Evolutionary conservation across 495 filamentous ascomycete genomes (phyloP).

Genomic region (Penicillium taxi): DNA sequence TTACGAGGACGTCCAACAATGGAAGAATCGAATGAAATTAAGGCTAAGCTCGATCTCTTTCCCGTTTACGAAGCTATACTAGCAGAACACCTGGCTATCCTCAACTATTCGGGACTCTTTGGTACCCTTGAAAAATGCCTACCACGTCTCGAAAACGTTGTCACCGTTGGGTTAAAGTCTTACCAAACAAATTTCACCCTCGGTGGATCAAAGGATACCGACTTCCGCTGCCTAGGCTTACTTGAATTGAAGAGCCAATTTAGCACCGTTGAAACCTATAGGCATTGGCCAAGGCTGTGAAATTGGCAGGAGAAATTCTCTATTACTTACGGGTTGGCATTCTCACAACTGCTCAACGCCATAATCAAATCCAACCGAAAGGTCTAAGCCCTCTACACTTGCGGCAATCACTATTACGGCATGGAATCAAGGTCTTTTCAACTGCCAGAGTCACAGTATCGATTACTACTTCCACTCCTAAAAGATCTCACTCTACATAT

Average conservation of each 20-base stretch:
- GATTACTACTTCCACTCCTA: not conserved
- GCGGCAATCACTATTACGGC: constrained; percentile 1
- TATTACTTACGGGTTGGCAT: constrained; percentile 2
- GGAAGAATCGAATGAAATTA: not conserved
- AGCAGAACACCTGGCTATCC: not conserved
- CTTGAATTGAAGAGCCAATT: constrained; percentile 3
- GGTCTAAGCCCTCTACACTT: constrained; percentile 1
- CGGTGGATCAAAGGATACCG: not conserved
- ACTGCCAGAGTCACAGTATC: constrained; percentile 2
- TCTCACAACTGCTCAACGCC: constrained; percentile 1
- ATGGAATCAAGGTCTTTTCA: not conserved
- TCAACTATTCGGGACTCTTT: not conserved
- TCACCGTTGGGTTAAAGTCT: not conserved
- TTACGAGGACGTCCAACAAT: constrained; percentile 1
- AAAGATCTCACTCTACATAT: constrained; percentile 2
- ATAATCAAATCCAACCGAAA: constrained; percentile 2
- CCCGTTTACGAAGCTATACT: not conserved
- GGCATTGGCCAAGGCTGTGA: too few species aligned
- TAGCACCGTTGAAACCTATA: too few species aligned
- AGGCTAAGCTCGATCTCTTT: constrained; percentile 2
- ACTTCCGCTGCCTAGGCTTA: constrained; percentile 5
- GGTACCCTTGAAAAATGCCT: constrained; percentile 1
- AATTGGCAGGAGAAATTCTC: too few species aligned
- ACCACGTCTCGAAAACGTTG: constrained; percentile 2
- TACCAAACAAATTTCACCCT: not conserved